Evolutionary conservation across 148 eudicot species (phyloP), one percentile per base, ranked within the genome.

Genomic region (Euryodendron excelsum): DNA sequence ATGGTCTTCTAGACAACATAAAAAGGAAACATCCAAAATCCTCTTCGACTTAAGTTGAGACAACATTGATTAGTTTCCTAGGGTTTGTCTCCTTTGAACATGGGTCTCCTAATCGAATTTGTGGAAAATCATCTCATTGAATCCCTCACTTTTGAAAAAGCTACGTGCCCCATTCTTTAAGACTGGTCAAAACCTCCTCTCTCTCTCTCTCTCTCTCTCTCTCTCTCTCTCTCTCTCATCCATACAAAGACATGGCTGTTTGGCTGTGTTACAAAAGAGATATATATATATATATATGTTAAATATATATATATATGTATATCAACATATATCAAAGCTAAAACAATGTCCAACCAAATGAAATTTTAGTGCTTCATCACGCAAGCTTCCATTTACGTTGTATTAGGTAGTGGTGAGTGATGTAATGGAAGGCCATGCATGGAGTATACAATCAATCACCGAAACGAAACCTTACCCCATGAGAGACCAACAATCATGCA

Each of bases 1-100:
- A 18, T 59, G 27, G 2, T 59, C 28, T n/a, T 59, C n/a, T n/a
- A n/a, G 63, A 8, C 63, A 61, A n/a, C n/a, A n/a, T n/a, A n/a
- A n/a, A 64, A 33, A 20, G 47, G 47, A 37, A 66, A 37, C 70
- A 36, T 17, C 25, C 45, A 36, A 21, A 28, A 66, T 66, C 70
- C 47, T 20, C 27, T 36, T 66, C 68, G 70, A 66, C 47, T 34
- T 34, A 47, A 37, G 70, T 66, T 36, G 70, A 66, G 70, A 66
- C 70, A 66, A 66, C 45, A 17, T 66, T 37, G 47, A 34, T 18
- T 6, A 9, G 10, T 66, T 66, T 37, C 3, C 25, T 17, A 37
- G 45, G 47, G 12, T 66, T 66, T 18, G 45, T 36, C 70, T 6
- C 25, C n/a, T 37, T 66, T 1, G 45, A 66, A 36, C 11, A 34